Evolutionary conservation across 495 filamentous ascomycete species (phyloP), one percentile per base, ranked within the genome.

Genomic region (Cryomyces antarcticus): DNA sequence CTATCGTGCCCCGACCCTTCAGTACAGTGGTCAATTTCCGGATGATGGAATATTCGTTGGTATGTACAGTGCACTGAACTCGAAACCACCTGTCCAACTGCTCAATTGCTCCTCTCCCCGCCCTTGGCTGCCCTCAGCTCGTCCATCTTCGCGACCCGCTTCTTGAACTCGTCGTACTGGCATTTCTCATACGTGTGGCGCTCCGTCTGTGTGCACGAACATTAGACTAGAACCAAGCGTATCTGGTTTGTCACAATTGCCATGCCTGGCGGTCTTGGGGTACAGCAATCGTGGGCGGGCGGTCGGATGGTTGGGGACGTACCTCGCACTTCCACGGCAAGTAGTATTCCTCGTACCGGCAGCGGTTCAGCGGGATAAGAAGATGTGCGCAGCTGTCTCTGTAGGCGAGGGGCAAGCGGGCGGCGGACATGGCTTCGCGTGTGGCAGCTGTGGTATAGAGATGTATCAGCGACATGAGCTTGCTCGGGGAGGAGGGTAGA

Each of bases 131-230:
- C 85, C 52, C 86, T 72, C 45, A 97, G 65, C 68, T 97, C 89
- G 53, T 95, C 75, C 92, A 97, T 97, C 76, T 92, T 95, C 45
- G 81, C 81, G 45, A 97, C 89, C 30, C 89, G 79, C 71, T 85
- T 86, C 77, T 93, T 93, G 71, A 97, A 97, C 58, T 94, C 89
- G 35, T 78, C 79, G 66, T 97, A 97, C 55, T 97, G 89, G 75
- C 89, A 97, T 61, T 95, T 96, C 57, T 97, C 89, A 67, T 97
- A 97, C 54, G 72, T 77, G 63, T 97, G 89, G 69, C 89, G 70
- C 69, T 97, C 89, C 57, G 81, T 72, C 89, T 95, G 52, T 42
- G n/a, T 24, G 6, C 7, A 37, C 38, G 13, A 39, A 27, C 46
- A 35, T 43, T 44, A 36, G 30, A 38, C 17, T 30, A 24, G 17